Base-by-base conservation (phyloP, 2,329 filamentous ascomycete genomes). In the Aspergillus alliaceus region DNA sequence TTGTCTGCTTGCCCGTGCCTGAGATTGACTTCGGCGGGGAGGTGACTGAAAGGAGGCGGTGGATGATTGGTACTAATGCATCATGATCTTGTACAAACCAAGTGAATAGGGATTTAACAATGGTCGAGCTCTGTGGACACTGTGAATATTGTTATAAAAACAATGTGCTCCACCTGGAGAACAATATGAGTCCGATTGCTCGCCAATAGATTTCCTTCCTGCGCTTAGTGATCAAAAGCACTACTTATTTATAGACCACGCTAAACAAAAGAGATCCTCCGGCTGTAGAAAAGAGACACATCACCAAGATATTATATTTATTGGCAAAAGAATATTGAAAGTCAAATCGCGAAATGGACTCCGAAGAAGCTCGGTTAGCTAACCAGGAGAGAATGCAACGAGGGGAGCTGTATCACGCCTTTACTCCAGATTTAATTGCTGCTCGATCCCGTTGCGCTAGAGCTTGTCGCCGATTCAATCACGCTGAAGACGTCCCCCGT, bases 401-500 rank as follows among this genome's bases (percentile, higher is more conserved):
- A 14, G 89, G 89, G 49, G 86, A 93, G 70, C 81, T 93, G 11
- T 93, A 91, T 72, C 83, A 86, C 64, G 85, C 89, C 40, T 93
- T 93, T 68, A 84, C 84, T 1, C 87, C 90, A 0, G 83, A 89
- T 32, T 76, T 95, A 4, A 74, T 84, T 2, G 84, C 82, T 1
- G 86, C 82, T 37, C 84, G 90, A 18, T 75, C 77, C n/a, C 80
- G 86, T 14, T 90, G 88, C 71, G 80, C 80, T 40, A 72, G 77
- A 31, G 89, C 90, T 0, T 86, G 82, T 64, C 72, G 80, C 22
- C 79, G 79, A 24, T 91, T 86, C 76, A 93, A 91, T 72, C 79
- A 78, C 48, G 81, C 84, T 0, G 82, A 82, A 0, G 81, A 87
- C 6, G 79, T 84, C 5, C 73, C 84, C 2, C 82, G 90, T 39